Conservation (phyloP, 2,329 filamentous ascomycete species). For the Trematosphaeria pertusa region DNA sequence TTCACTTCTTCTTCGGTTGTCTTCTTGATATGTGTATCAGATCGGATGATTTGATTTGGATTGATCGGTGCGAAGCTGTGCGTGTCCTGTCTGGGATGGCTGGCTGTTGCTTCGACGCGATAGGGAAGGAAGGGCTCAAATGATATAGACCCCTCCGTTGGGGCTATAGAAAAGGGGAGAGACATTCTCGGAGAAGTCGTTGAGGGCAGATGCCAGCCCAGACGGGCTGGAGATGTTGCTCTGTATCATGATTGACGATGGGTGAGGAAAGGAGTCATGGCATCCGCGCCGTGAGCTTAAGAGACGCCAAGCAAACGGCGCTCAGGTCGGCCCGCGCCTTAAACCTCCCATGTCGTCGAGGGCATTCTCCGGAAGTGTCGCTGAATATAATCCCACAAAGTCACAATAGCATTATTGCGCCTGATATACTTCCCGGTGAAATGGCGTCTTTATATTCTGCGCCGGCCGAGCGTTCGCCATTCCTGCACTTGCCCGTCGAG, state of each 20-base stretch:
- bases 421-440: slow-evolving; percentile 10
- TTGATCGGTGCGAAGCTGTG: slow-evolving; percentile 33
- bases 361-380: background rate
- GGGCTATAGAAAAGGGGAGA: slow-evolving; percentile 56
- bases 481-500: slow-evolving; percentile 52
- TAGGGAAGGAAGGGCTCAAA: slow-evolving; percentile 47
- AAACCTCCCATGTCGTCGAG: no score
- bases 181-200: slow-evolving; percentile 31
- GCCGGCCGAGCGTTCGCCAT: slow-evolving; percentile 28
- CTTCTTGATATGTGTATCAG: slow-evolving; percentile 11
- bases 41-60: slow-evolving; percentile 13
- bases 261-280: slow-evolving; percentile 35
- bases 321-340: no score
- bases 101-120: slow-evolving; percentile 34
- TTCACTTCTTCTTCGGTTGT: slow-evolving; percentile 2
- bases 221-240: slow-evolving; percentile 28
- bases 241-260: slow-evolving; percentile 38
- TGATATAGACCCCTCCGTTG: slow-evolving; percentile 59
- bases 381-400: slow-evolving; percentile 6
- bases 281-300: no score
- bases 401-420: background rate
- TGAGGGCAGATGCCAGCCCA: slow-evolving; percentile 31
- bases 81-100: slow-evolving; percentile 14
- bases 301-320: no score
- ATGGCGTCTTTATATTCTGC: slow-evolving; percentile 18